Evolutionary conservation across 2,329 filamentous ascomycete genomes (phyloP).

Genomic region (Chalara sp.): DNA sequence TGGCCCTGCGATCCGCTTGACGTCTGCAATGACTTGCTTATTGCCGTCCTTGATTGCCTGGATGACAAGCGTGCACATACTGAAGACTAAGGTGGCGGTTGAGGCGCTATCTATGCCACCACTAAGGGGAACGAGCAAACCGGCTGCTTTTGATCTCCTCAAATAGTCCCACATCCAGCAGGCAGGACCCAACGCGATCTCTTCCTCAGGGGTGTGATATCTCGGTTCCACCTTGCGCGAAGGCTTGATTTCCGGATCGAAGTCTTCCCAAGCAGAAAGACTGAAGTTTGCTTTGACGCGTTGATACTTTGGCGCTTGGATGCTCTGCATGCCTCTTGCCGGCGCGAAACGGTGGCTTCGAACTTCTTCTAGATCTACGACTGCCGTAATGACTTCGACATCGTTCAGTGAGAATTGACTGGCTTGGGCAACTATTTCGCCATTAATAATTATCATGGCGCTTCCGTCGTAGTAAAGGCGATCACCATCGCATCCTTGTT

Average conservation of each 20-base stretch:
- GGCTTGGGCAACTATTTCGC: conserved; percentile 54
- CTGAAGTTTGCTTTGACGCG: conserved; percentile 34
- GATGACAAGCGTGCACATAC: conserved; percentile 46
- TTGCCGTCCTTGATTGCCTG: conserved; percentile 45
- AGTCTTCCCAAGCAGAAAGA: conserved; percentile 34
- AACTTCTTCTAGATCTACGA: conserved; percentile 66
- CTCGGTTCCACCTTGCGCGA: conserved; percentile 38
- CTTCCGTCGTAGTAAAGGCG: conserved; percentile 52
- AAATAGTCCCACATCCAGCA: conserved; percentile 36
- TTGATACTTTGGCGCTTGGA: conserved; percentile 30
- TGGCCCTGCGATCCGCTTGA: conserved; percentile 46
- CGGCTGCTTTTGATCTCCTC: conserved; percentile 28
- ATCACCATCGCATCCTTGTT: conserved; percentile 52
- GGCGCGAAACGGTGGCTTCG: conserved; percentile 43
- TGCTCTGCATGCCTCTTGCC: conserved; percentile 13
- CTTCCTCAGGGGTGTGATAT: conserved; percentile 58
- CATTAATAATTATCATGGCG: conserved; percentile 55
- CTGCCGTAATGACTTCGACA: conserved; percentile 60
- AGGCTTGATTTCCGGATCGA: conserved; percentile 35
- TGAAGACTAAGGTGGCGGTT: conserved; percentile 39
- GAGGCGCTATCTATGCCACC: conserved; percentile 57
- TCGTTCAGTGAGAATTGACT: conserved; percentile 35
- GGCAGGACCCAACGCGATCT: conserved; percentile 58
- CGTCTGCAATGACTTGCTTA: conserved; percentile 40
- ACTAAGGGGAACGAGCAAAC: conserved; percentile 49